Base-by-base conservation (phyloP, 208 protist genomes). In the Acanthamoeba triangularis region DNA sequence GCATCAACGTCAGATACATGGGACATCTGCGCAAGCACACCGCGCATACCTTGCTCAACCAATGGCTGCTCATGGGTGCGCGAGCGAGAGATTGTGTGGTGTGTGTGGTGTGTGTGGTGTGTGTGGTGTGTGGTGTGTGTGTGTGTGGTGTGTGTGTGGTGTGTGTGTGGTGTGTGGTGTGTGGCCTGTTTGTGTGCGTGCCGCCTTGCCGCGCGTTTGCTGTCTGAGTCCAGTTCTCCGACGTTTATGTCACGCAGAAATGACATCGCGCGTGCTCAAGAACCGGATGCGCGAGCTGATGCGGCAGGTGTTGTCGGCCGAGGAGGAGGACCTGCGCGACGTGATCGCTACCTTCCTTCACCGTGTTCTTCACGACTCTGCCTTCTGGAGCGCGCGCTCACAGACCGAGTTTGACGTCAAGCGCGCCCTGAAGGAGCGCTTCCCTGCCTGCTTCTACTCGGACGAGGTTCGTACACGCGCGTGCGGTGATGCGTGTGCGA, bases 241-340 rank as follows among this genome's bases (percentile, higher is more conserved):
- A n/a, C n/a, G n/a, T 5, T 52, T 25, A 25, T 59, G 54, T n/a
- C 61, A 4, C 28, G 61, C 54, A 91, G 84, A 91, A 52, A 91
- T 91, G 84, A 20, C 35, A 25, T 91, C 84, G 0, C 52, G 84
- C 23, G 84, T 91, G 84, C 33, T 91, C 28, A 91, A 91, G 30
- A 91, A 91, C 59, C 11, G 41, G 2, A 33, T 91, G 84, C 52
- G 84, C n/a, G 84, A 91, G 84, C 84, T 91, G 28, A 91, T 91
- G 84, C 84, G 84, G 0, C 30, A 63, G 18, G 84, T 91, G 37
- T 3, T 8, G 4, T 69, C 35, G 5, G 25, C 84, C 5, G 23
- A 63, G 28, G 84, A 91, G 23, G 13, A 61, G 33, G 84, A 91
- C 25, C 65, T 49, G 35, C 74, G 41, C 11, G 33, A 44, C 2